Conservation (phyloP, 2,329 filamentous ascomycete genomes). For the Trichophyton mentagrophytes region DNA sequence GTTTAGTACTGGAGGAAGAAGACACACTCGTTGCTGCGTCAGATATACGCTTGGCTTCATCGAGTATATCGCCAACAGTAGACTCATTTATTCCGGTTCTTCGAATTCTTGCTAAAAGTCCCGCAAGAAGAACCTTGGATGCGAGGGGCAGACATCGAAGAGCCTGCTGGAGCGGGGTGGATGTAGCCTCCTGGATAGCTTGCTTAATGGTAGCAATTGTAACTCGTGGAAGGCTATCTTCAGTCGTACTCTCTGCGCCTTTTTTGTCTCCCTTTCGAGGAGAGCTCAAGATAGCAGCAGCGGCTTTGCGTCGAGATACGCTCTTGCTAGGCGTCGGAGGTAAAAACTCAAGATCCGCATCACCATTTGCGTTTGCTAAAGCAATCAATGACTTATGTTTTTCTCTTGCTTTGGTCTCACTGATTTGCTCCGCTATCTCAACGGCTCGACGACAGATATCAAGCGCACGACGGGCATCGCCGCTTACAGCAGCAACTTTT, state of each 20-base stretch:
- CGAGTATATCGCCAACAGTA: slow-evolving; percentile 74
- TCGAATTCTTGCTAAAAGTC: slow-evolving; percentile 63
- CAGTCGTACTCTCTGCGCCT: slow-evolving; percentile 9
- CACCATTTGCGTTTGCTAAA: slow-evolving; percentile 11
- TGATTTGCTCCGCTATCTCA: slow-evolving; percentile 76
- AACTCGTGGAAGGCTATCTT: slow-evolving; percentile 43
- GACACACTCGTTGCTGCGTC: slow-evolving; percentile 30
- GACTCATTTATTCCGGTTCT: slow-evolving; percentile 79
- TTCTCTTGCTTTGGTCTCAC: slow-evolving; percentile 22
- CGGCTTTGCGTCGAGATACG: slow-evolving; percentile 11
- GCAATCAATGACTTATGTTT: slow-evolving; percentile 5
- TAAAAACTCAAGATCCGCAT: slow-evolving; percentile 24
- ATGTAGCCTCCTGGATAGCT: slow-evolving; percentile 89
- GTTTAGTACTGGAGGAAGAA: slow-evolving; percentile 44
- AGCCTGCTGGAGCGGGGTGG: slow-evolving; percentile 80
- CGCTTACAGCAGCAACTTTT: slow-evolving; percentile 92
- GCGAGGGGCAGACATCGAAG: slow-evolving; percentile 68
- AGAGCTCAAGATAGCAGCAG: background rate
- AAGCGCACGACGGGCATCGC: slow-evolving; percentile 79
- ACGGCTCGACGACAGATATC: slow-evolving; percentile 94
- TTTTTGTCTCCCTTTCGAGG: background rate
- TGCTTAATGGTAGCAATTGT: slow-evolving; percentile 88
- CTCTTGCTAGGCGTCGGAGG: slow-evolving; percentile 35
- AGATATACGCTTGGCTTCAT: slow-evolving; percentile 63
- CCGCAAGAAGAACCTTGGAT: slow-evolving; percentile 74